Evolutionary conservation across 2,329 filamentous ascomycete species (phyloP), one percentile per base, ranked within the genome.

Genomic region (Talaromyces sp.): DNA sequence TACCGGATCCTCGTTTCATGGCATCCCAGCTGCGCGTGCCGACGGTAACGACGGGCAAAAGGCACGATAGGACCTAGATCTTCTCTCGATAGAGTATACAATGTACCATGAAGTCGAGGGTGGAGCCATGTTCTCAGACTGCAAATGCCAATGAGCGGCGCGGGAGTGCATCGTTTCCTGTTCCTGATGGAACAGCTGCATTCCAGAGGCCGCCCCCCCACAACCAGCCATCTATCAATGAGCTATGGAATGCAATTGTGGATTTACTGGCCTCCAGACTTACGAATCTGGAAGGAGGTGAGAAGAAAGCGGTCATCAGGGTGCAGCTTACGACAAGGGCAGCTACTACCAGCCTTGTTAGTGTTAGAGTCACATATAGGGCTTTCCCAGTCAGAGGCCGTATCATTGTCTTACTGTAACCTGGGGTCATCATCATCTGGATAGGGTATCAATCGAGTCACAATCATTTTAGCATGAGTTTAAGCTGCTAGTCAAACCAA

Each of bases 201-300:
- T 63, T 63, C 62, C 62, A 60, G 39, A 16, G 52, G 31, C 50
- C 12, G 42, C 39, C 46, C 37, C 28, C 58, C 62, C 62, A 63
- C 62, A 63, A 59, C 57, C 39, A 63, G 39, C 40, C 52, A 33
- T 44, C 8, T 48, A 55, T 46, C 33, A 42, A 54, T n/a, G 40
- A 50, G 7, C 33, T 63, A 33, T 60, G 62, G 62, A 63, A 63
- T 63, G 62, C 60, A 55, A 63, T 40, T 18, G 40, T 56, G 33
- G 42, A 42, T 18, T 54, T 46, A 28, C 39, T 59, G 33, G 23
- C 31, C 23, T 48, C 57, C 28, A 35, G 23, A 18, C 48, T 46
- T 59, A 59, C 37, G 31, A 28, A 23, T n/a, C 14, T 18, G 28
- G 4, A 6, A 14, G 48, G n/a, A 33, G 28, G 28, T 52, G 28